Base-by-base conservation (phyloP, 169 alveolate species). In the Theileria luwenshuni region DNA sequence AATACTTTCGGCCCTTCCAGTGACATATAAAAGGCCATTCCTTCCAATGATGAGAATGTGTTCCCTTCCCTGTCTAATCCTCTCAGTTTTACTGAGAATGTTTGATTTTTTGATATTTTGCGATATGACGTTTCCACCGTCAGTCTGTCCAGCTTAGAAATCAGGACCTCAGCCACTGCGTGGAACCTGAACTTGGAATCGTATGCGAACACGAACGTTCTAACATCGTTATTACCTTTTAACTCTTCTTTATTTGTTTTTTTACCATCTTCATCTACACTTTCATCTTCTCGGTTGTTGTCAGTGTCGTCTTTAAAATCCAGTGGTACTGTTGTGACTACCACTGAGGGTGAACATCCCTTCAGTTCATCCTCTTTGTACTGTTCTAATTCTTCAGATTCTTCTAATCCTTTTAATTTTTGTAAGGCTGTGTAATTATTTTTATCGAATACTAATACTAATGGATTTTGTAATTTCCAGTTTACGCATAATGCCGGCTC, bases 11-110 rank as follows among this genome's bases (percentile, higher is more conserved):
- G 64, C 38, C 74, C 76, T 5, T 41, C 45, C 23, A 73, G 54
- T 27, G 49, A 54, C 1, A 74, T 62, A 30, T 81, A 74, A 35
- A 81, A 81, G 33, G 89, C 85, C 23, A 81, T 64, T 17, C 89
- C 89, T 70, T 81, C 85, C 21, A 81, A 69, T 1, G 85, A 74
- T 13, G 85, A 74, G 69, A 81, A 81, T 3, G 89, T 81, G 68
- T 81, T 81, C 38, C 38, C 56, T 38, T 25, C 60, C 47, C 42
- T 52, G 68, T 81, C 89, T 27, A 62, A 69, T 2, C 89, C 89
- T n/a, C 74, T 62, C 23, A 81, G 30, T 74, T 74, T 81, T 69
- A 81, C 76, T 28, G 89, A 69, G 13, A 77, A 83, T 45, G 69
- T 28, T 45, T 81, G 89, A 54, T 69, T 63, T n/a, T 58, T 79